Evolutionary conservation across 208 protist genomes (phyloP).

Genomic region (Angomonas ambiguus): DNA sequence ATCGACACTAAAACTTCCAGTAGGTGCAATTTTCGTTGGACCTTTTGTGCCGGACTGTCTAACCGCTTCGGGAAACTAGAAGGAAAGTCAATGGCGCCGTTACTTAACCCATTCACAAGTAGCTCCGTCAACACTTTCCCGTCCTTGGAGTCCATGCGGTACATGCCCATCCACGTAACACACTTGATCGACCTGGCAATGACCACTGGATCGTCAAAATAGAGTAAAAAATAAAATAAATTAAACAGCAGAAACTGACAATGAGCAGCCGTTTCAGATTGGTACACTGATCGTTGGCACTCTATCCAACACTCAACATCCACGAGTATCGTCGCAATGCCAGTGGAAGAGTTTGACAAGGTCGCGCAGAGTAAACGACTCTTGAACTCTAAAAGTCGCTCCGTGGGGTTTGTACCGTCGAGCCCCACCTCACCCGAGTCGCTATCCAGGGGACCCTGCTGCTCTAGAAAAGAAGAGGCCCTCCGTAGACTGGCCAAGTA

Average conservation of each 20-base stretch:
- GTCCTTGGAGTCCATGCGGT: slow-evolving; percentile 64
- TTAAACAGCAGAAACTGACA: slow-evolving; percentile 12
- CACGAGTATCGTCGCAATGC: background rate
- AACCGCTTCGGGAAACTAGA: background rate
- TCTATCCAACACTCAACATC: background rate
- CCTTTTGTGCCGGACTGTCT: background rate
- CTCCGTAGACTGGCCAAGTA: too few species aligned
- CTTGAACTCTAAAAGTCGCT: background rate
- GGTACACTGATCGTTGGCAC: background rate
- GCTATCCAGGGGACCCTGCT: too few species aligned
- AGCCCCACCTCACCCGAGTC: too few species aligned
- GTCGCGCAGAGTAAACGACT: background rate
- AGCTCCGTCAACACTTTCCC: slow-evolving; percentile 26
- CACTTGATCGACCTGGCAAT: slow-evolving; percentile 39
- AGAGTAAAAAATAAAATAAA: slow-evolving; percentile 36
- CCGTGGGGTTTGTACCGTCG: too few species aligned
- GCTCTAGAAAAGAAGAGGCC: too few species aligned
- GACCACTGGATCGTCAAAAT: slow-evolving; percentile 37
- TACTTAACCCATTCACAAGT: slow-evolving; percentile 11
- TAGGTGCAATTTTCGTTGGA: slow-evolving; percentile 37
- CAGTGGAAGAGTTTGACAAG: background rate
- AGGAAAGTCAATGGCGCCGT: background rate
- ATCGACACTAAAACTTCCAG: slow-evolving; percentile 73
- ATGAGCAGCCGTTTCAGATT: background rate
- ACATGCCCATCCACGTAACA: slow-evolving; percentile 64